Evolutionary conservation across 306 rosid genomes (phyloP), one percentile per base, ranked within the genome.

Genomic region (Cicer cuneatum): DNA sequence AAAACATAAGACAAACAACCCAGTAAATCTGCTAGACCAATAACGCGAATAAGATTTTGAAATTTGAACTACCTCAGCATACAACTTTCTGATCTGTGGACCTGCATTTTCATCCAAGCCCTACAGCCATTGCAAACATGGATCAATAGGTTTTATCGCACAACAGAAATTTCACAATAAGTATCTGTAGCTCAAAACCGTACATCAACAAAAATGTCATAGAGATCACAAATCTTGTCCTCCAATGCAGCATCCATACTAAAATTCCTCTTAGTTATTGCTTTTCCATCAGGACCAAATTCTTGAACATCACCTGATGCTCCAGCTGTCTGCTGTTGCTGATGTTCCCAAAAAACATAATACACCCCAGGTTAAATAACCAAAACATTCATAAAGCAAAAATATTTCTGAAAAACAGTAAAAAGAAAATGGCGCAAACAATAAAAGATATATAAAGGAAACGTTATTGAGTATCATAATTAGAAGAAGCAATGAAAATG

Each of bases 171-270:
- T 42, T 53, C 48, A 64, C 13, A 73, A 37, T n/a, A n/a, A 71
- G 74, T 70, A 59, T 74, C 51, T 79, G 74, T 73, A 80, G 71
- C 41, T 60, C 66, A 77, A 66, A 70, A 79, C 59, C 65, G 57
- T 90, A 95, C 99, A 84, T 95, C 99, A 80, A 87, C 97, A 84
- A 86, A 95, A 83, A 92, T 91, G 83, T 95, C 98, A 72, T 95
- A 95, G 72, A 95, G 98, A 78, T 95, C 99, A 92, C 99, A 95
- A 82, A 95, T 92, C 86, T 86, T 95, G 77, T 95, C 99, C 88
- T 95, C 98, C 89, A 95, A 45, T 45, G 86, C 79, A 74, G 90
- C 78, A 64, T 90, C 98, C 96, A 95, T 90, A 49, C 78, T 80
- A 82, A 88, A 82, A 85, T 84, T 90, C 73, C 73, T 83, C 82